Evolutionary conservation across 2,329 filamentous ascomycete genomes (phyloP), one percentile per base, ranked within the genome.

Genomic region (Ceratocystis cacaofunesta): DNA sequence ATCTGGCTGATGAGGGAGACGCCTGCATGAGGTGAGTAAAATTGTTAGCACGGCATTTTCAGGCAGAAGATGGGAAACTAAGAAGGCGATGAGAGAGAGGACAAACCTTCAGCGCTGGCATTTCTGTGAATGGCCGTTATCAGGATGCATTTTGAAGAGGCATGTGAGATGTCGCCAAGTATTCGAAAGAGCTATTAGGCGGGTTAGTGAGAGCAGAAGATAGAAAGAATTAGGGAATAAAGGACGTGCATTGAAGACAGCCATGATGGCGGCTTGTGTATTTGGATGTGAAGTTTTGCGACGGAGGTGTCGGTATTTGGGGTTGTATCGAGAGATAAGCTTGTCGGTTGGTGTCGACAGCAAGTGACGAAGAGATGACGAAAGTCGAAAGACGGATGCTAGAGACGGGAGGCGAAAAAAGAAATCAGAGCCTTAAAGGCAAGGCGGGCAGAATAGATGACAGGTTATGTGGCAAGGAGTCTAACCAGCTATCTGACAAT

Each of bases 101-200:
- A 57, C 25, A 30, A 62, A 66, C 87, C 90, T 80, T 96, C 91
- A 61, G 91, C 88, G 74, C 88, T 94, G 72, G 83, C 83, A 73
- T 96, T 96, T 70, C 84, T 83, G 76, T 96, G 90, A 71, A 96
- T 96, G 65, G 91, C 86, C 78, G 86, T 89, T 77, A 96, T 90
- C 71, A 96, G 82, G 73, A 96, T 94, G 74, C 86, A 85, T 81
- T 96, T 96, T 66, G 91, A 94, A 61, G 85, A 79, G 58, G 90
- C 84, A 74, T 97, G 92, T 71, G 88, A 90, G 71, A 92, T 76
- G 74, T 97, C 92, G 73, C 84, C 92, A 71, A 90, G 75, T 72
- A 95, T 82, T 72, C 90, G 89, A 76, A 96, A 84, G 71, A 82
- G 69, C 82, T 85, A 61, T 6, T 4, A 28, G 41, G n/a, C 43